Conservation (phyloP, 805 yeast species). For the Candida odintsovae region DNA sequence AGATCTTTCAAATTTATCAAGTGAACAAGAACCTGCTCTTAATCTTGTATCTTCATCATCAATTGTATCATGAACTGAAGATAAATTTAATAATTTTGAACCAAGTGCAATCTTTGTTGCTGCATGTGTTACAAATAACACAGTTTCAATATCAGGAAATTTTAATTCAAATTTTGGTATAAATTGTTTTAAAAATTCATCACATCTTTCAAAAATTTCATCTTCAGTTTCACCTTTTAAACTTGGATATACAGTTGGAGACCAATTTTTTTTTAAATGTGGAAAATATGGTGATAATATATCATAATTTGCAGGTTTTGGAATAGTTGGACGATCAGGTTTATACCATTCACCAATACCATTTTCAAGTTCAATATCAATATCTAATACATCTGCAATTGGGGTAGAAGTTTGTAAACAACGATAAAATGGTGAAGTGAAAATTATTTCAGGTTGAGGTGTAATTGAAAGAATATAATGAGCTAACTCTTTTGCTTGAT, state of each 20-base stretch:
- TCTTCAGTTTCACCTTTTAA: conserved; percentile 66
- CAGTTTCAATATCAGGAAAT: conserved; percentile 54
- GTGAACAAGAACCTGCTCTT: conserved; percentile 80
- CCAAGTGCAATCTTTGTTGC: conserved; percentile 90
- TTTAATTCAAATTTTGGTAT: conserved; percentile 49
- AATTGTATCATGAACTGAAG: conserved; percentile 45
- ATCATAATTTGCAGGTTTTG: conserved; percentile 56
- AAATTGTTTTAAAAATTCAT: conserved; percentile 47
- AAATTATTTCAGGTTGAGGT: conserved; percentile 64
- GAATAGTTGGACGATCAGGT: conserved; percentile 60
- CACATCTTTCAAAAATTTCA: conserved; percentile 61
- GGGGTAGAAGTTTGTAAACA: conserved; percentile 82
- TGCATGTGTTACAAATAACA: conserved; percentile 86
- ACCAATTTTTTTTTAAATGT: conserved; percentile 40
- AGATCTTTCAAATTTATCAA: conserved; percentile 50
- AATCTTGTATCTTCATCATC: conserved; percentile 41
- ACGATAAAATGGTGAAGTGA: conserved; percentile 83
- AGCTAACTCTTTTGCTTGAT: conserved; percentile 80
- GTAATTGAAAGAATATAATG: conserved; percentile 43
- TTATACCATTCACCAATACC: conserved; percentile 94
- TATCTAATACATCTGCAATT: conserved; percentile 48
- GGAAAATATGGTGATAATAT: conserved; percentile 50
- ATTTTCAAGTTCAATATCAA: conserved; percentile 62
- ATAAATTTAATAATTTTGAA: conserved; percentile 56
- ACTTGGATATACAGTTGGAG: conserved; percentile 55